Percentiles rank a stretch among this genome's conserved stretches.
These are phyloP conservation scores for Sporothrix pallida DNA, from an alignment of 2,329 filamentous ascomycete genomes.

Conservation along the genomic window DNA sequence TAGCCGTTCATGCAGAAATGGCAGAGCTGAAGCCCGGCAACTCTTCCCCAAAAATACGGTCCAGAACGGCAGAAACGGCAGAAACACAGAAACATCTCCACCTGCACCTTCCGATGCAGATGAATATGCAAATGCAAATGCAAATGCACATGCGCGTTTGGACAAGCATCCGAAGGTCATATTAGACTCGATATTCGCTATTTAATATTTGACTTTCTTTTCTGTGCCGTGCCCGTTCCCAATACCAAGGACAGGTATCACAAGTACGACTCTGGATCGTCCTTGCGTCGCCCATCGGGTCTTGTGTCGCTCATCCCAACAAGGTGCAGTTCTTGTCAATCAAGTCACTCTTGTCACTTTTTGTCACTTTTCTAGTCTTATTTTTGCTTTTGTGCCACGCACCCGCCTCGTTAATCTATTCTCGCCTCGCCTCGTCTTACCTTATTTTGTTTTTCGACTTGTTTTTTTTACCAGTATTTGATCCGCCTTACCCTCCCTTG, in stretches of 20 bases:
- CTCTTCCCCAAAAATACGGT: neutral
- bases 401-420: neutral
- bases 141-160: neutral
- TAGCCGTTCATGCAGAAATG: neutral
- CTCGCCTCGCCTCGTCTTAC: neutral
- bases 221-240: neutral
- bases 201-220: neutral
- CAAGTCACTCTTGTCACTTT: neutral
- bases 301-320: neutral
- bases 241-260: neutral
- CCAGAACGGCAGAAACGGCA: neutral
- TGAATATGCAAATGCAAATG: neutral
- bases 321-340: neutral
- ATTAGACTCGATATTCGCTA: neutral
- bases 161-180: slow-evolving; percentile 2
- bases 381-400: too few relatives aligned
- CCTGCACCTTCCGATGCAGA: neutral
- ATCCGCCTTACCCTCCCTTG: neutral
- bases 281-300: neutral
- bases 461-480: too few relatives aligned
- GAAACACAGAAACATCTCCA: neutral
- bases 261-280: slow-evolving; percentile 3
- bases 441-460: neutral
- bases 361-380: neutral
- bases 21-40: neutral